Percentiles rank a stretch among this genome's conserved stretches.
Conservation (phyloP, 768 basidiomycete species). For the Suillus discolor region DNA sequence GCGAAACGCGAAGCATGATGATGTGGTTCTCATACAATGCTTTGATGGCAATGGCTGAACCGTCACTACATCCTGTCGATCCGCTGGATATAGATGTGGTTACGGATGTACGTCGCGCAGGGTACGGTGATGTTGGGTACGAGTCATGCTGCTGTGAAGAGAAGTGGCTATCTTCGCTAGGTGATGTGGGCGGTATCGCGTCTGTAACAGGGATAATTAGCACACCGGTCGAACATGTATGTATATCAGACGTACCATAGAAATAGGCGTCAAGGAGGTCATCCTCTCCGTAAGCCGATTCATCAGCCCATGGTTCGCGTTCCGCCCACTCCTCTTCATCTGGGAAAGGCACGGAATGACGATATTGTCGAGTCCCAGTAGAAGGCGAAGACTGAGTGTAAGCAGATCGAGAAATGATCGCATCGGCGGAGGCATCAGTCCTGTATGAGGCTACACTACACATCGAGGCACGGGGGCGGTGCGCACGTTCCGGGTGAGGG, state of each 20-base stretch:
- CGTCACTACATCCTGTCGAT: constrained; percentile 32
- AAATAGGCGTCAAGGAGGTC: constrained; percentile 46
- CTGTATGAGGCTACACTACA: constrained; percentile 59
- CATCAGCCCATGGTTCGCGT: constrained; percentile 24
- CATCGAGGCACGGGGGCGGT: constrained; percentile 41
- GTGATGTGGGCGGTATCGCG: constrained; percentile 20
- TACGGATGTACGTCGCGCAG: constrained; percentile 29
- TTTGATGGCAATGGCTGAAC: constrained; percentile 54
- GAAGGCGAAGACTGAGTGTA: constrained; percentile 11
- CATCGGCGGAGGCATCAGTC: constrained; percentile 61
- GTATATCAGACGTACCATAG: constrained; percentile 29
- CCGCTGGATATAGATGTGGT: constrained; percentile 40
- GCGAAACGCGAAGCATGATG: constrained; percentile 59
- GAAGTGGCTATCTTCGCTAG: constrained; percentile 16
- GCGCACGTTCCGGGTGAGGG: constrained; percentile 21
- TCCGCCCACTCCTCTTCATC: constrained; percentile 26
- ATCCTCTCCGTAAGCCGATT: constrained; percentile 32
- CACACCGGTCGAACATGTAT: not conserved
- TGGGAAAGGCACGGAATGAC: constrained; percentile 16
- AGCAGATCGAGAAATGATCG: constrained; percentile 47
- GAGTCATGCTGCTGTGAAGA: constrained; percentile 7
- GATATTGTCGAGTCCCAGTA: constrained; percentile 16
- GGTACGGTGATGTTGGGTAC: constrained; percentile 12
- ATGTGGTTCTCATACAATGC: constrained; percentile 63
- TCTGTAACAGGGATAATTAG: constrained; percentile 22